Percentiles rank a stretch among this genome's conserved stretches.
These are phyloP conservation scores for Podaxis sp. DNA, from an alignment of 768 basidiomycete genomes.

Conservation along the genomic window DNA sequence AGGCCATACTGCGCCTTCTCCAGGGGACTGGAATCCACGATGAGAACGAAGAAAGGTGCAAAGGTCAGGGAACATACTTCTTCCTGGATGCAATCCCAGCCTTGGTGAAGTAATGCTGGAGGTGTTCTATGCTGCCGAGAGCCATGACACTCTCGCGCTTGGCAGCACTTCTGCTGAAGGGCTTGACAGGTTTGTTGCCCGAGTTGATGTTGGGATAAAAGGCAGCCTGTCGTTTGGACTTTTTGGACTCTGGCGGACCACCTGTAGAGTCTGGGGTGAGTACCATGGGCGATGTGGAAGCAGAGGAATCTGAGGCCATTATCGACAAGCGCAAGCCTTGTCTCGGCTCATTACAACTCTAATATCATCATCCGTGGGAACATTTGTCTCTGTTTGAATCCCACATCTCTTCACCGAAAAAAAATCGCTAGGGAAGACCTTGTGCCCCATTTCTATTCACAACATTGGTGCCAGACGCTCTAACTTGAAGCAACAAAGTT, in stretches of 20 bases:
- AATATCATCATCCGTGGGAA: constrained; percentile 11
- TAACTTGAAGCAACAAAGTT: no score
- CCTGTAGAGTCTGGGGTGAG: constrained; percentile 67
- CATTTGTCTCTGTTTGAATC: no score
- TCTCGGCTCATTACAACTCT: not conserved
- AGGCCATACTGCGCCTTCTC: constrained; percentile 60
- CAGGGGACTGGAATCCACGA: constrained; percentile 28
- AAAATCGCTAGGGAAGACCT: no score
- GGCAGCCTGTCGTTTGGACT: constrained; percentile 66
- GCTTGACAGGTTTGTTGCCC: constrained; percentile 72
- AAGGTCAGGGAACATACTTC: constrained; percentile 50
- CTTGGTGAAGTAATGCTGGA: constrained; percentile 95
- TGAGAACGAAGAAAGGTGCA: constrained; percentile 8
- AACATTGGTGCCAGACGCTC: no score
- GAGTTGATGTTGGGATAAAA: constrained; percentile 77
- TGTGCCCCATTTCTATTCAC: no score
- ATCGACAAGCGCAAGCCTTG: not conserved
- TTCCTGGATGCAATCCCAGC: constrained; percentile 73
- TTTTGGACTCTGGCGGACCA: constrained; percentile 34
- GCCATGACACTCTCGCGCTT: constrained; percentile 94
- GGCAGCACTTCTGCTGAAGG: constrained; percentile 87
- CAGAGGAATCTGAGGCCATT: constrained; percentile 44
- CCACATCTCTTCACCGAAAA: not conserved
- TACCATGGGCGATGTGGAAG: constrained; percentile 50
- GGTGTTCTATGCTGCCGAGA: constrained; percentile 92